A percentile compares a stretch with the other conserved stretches of the same genome.
Conservation (phyloP, 352 stramenopile species). For the Hyphochytrium catenoides region DNA sequence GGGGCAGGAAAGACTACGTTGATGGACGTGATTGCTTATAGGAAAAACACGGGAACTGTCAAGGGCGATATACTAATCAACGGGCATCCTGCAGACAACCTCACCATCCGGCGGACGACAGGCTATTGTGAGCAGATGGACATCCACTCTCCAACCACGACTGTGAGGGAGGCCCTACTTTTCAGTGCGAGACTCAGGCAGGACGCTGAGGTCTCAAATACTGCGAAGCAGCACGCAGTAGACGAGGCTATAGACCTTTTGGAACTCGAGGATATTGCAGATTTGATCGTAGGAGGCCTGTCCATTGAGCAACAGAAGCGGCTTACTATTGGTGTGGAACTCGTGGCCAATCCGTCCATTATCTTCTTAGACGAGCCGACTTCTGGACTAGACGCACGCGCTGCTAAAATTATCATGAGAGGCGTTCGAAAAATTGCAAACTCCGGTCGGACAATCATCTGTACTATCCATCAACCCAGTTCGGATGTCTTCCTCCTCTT, state of each 20-base stretch:
- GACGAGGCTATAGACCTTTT: slow-evolving; percentile 26
- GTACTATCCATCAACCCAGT: slow-evolving; percentile 74
- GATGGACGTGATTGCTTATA: slow-evolving; percentile 74
- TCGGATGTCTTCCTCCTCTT: slow-evolving; percentile 67
- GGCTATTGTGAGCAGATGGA: slow-evolving; percentile 63
- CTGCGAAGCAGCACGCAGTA: slow-evolving; percentile 20
- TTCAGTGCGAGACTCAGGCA: slow-evolving; percentile 64
- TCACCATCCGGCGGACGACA: slow-evolving; percentile 22
- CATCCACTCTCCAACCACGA: slow-evolving; percentile 60
- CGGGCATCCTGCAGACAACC: slow-evolving; percentile 17
- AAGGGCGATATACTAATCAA: slow-evolving; percentile 34
- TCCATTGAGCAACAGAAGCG: slow-evolving; percentile 34
- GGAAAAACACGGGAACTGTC: slow-evolving; percentile 61
- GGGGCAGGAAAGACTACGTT: slow-evolving; percentile 76
- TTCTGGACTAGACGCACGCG: slow-evolving; percentile 55
- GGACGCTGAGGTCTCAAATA: slow-evolving; percentile 10
- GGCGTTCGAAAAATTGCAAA: slow-evolving; percentile 57
- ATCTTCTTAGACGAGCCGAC: slow-evolving; percentile 71
- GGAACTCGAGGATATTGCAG: slow-evolving; percentile 18
- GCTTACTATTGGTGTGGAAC: slow-evolving; percentile 58
- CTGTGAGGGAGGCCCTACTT: slow-evolving; percentile 55
- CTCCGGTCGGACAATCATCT: slow-evolving; percentile 45
- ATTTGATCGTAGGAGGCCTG: slow-evolving; percentile 25
- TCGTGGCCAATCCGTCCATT: slow-evolving; percentile 52
- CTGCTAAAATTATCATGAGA: slow-evolving; percentile 57